A percentile compares a stretch with the other conserved stretches of the same genome.
phyloP scores from a whole-genome alignment of 495 filamentous ascomycete genomes.

The Neurospora terricola region DNA sequence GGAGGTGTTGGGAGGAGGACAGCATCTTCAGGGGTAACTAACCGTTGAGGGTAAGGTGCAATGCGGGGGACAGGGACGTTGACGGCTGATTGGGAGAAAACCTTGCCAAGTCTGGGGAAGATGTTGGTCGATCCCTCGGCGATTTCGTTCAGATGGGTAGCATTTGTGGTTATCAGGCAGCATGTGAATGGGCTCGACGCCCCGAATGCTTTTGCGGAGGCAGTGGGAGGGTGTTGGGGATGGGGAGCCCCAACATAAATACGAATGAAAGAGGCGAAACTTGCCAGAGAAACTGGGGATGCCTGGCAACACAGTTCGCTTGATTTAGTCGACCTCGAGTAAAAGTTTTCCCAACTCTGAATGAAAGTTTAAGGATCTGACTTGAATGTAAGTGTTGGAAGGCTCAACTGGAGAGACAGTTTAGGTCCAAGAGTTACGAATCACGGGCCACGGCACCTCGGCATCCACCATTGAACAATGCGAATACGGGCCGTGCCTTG shows the following conservation, averaged over 20 bases:
- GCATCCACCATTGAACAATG: background rate
- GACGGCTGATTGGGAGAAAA: background rate
- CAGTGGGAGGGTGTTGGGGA: background rate
- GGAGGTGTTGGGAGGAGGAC: background rate
- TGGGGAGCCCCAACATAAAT: background rate
- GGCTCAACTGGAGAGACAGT: background rate
- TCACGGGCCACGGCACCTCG: background rate
- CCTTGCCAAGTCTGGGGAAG: slow-evolving; percentile 4
- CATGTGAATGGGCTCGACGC: slow-evolving; percentile 1
- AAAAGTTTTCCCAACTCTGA: background rate
- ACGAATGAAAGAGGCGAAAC: background rate
- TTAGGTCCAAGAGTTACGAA: background rate
- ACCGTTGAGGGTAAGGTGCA: background rate
- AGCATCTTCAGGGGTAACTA: background rate
- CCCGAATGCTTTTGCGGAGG: background rate
- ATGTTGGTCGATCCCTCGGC: slow-evolving; percentile 3
- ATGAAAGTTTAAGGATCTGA: background rate
- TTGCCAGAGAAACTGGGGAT: background rate
- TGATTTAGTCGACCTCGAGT: background rate
- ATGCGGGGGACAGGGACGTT: background rate
- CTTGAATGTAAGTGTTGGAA: background rate
- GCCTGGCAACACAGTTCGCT: background rate
- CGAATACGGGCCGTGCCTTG: background rate
- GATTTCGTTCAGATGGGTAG: background rate
- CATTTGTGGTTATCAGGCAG: background rate